Evolutionary conservation across 2,329 filamentous ascomycete genomes (phyloP).

Genomic region (Trichoderma afroharzianum): DNA sequence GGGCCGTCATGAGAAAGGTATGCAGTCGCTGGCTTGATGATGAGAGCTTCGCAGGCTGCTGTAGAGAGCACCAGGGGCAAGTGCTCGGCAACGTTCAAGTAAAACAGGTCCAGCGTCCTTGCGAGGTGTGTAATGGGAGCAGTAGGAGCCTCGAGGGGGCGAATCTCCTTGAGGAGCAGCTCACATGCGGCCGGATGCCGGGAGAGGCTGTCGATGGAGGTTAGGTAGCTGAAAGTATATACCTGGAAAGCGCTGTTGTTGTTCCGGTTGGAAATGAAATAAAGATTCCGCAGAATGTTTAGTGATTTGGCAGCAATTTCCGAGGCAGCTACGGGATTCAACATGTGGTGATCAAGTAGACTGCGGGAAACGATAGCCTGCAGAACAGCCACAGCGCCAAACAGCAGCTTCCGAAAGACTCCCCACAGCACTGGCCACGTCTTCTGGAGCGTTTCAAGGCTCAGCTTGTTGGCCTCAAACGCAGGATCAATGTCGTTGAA

Average conservation of each 20-base stretch:
- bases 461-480: constrained; percentile 61
- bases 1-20: constrained; percentile 58
- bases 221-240: constrained; percentile 78
- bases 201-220: constrained; percentile 75
- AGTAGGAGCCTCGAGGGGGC: constrained; percentile 37
- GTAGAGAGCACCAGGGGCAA: constrained; percentile 68
- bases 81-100: constrained; percentile 82
- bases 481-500: constrained; percentile 69
- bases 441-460: constrained; percentile 59
- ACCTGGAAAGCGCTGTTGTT: constrained; percentile 74
- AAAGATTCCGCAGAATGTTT: constrained; percentile 70
- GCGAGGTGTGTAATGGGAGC: constrained; percentile 45
- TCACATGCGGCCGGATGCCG: constrained; percentile 64
- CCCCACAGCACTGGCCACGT: constrained; percentile 73
- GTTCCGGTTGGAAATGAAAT: constrained; percentile 75
- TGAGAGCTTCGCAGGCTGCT: constrained; percentile 64
- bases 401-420: constrained; percentile 70
- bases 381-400: constrained; percentile 70
- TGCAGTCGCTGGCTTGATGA: constrained; percentile 69
- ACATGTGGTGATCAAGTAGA: constrained; percentile 48
- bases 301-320: constrained; percentile 67
- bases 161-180: constrained; percentile 63
- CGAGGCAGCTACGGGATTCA: constrained; percentile 49
- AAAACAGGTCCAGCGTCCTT: constrained; percentile 77
- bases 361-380: constrained; percentile 67